Evolutionary conservation across 2,329 filamentous ascomycete genomes (phyloP), one percentile per base, ranked within the genome.

Genomic region (Gnomoniopsis smithogilvyi): DNA sequence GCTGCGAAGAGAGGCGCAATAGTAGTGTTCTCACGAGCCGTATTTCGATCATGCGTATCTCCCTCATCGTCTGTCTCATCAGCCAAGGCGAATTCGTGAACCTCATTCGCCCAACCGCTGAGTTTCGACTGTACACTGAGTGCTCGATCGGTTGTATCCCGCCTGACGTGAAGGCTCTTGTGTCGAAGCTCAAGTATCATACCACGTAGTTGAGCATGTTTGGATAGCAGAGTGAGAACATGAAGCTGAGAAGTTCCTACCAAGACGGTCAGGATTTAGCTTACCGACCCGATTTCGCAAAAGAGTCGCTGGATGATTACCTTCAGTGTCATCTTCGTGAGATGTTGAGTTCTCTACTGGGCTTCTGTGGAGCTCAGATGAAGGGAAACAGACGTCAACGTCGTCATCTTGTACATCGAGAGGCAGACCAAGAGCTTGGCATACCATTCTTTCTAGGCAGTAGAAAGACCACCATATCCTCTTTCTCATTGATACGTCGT

Each of bases 381-480:
- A 55, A 15, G 26, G 38, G 15, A 55, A 81, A 62, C 83, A 85
- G 1, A 85, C 82, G 63, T 85, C 83, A 6, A 85, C 68, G 58
- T 85, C 82, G 47, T 84, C 78, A 61, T 85, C 82, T 53, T 77
- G 76, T 12, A 86, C 78, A 21, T 78, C 77, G 1, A 84, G 69
- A 0, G 83, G 83, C 0, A 84, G 70, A 0, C 83, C 82, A 2
- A 85, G 74, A 0, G 81, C 80, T 50, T 85, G 82, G 10, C 79
- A 83, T 0, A 85, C 71, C 58, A 82, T 79, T 49, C 82, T 73
- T 47, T 85, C 83, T 0, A 84, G 68, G 17, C 73, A 78, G 51
- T 85, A 86, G 0, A 84, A 75, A 1, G 79, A 79, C 81, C 82
- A 85, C 61, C 85, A 85, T 0, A 85, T 69, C 0, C 82, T 74